phyloP scores from a whole-genome alignment of 2,329 filamentous ascomycete species.

The Diaporthe vexans region DNA sequence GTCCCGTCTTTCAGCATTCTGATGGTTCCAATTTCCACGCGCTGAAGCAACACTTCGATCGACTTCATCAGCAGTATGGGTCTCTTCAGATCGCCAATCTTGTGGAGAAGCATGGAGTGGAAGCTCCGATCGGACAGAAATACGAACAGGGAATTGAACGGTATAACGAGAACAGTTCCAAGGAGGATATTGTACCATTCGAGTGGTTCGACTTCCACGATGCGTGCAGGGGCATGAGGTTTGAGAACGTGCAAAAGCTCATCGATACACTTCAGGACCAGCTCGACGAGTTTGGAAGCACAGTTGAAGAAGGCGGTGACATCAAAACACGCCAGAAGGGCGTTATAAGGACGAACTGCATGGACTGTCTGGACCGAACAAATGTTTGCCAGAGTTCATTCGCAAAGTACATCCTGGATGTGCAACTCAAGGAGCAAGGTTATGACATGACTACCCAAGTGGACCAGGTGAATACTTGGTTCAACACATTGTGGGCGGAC shows the following conservation, averaged over 20 bases:
- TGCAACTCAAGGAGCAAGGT: slow-evolving; percentile 81
- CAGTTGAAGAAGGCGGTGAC: slow-evolving; percentile 65
- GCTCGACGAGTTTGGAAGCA: slow-evolving; percentile 81
- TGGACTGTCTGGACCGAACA: slow-evolving; percentile 97
- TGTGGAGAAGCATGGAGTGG: slow-evolving; percentile 89
- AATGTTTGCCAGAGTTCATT: slow-evolving; percentile 97
- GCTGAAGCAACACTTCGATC: slow-evolving; percentile 83
- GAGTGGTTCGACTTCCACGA: slow-evolving; percentile 99
- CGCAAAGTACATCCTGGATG: slow-evolving; percentile 84
- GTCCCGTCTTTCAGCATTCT: slow-evolving; percentile 86
- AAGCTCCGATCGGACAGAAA: slow-evolving; percentile 82
- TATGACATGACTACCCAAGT: slow-evolving; percentile 81
- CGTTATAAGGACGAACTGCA: slow-evolving; percentile 94
- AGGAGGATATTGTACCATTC: slow-evolving; percentile 71
- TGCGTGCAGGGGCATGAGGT: slow-evolving; percentile 95
- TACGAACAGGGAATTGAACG: slow-evolving; percentile 78
- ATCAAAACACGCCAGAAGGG: slow-evolving; percentile 73
- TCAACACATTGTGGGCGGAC: slow-evolving; percentile 97
- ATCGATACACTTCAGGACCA: slow-evolving; percentile 77
- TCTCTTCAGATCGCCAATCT: slow-evolving; percentile 84
- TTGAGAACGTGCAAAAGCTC: slow-evolving; percentile 90
- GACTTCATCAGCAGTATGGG: slow-evolving; percentile 79
- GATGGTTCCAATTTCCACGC: slow-evolving; percentile 82
- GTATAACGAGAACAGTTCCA: slow-evolving; percentile 74
- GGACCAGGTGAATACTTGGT: slow-evolving; percentile 89